Conservation (phyloP, 805 yeast genomes). For the Wickerhamomyces bovis region DNA sequence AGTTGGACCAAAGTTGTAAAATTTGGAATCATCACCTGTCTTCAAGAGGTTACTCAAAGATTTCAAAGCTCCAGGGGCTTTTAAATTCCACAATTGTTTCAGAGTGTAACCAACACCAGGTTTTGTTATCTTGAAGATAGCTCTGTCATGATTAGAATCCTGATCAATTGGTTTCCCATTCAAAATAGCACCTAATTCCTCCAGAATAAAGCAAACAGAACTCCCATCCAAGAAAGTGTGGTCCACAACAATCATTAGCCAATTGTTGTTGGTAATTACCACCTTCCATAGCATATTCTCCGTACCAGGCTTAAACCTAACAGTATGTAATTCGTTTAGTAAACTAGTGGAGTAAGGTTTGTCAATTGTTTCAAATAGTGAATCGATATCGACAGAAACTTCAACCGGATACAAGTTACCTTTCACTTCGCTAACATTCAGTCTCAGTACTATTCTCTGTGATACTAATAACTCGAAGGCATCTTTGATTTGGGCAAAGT, state of each 20-base stretch:
- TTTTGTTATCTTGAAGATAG: neutral
- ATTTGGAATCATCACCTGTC: neutral
- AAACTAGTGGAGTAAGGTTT: neutral
- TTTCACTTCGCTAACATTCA: neutral
- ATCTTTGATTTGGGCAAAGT: neutral
- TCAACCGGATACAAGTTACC: neutral
- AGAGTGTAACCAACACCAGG: neutral
- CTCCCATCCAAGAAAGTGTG: constrained; percentile 6
- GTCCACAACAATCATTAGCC: constrained; percentile 5
- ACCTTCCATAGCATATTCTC: neutral
- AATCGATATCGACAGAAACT: neutral
- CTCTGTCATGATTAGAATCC: neutral
- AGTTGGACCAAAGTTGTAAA: neutral
- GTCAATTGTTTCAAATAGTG: neutral
- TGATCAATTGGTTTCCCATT: constrained; percentile 6
- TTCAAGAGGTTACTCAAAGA: neutral
- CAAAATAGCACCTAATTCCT: constrained; percentile 3
- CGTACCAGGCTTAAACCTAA: neutral
- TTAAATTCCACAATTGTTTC: neutral
- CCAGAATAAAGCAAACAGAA: constrained; percentile 1
- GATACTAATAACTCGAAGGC: neutral
- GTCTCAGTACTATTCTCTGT: neutral
- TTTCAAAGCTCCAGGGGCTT: neutral
- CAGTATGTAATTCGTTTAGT: neutral
- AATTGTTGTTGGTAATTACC: neutral